Evolutionary conservation across 176 grass and related monocot genomes (phyloP), one percentile per base, ranked within the genome.

Genomic region (Oryza rufipogon): DNA sequence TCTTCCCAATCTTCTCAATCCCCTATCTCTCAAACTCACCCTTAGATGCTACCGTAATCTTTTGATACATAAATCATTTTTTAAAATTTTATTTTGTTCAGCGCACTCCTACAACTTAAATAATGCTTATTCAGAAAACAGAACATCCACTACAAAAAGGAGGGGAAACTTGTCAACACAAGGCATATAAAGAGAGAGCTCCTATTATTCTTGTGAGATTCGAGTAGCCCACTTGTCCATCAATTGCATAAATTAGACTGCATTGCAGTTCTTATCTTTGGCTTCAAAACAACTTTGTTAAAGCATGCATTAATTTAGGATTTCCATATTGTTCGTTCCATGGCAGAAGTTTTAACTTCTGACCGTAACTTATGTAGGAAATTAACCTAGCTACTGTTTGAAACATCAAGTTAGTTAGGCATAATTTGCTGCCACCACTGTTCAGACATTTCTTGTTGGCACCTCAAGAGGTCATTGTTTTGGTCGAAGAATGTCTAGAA

Each of bases 211-310:
- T 68, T 73, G 66, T 67, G 45, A 80, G 10, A 58, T 68, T 81
- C 73, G 22, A 80, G 69, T 45, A 44, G 13, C 34, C 19, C 34
- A 45, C 33, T 14, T 56, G 19, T 22, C 47, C 49, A 16, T 75
- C 46, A 39, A 87, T 13, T 17, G 69, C 32, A 20, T 16, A 51
- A 51, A 69, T 5, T 38, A 2, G 6, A 69, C 9, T 46, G 68
- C 6, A 84, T 23, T 68, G 66, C 30, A 28, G 46, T 74, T 87
- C 46, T 75, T 75, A 75, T 68, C 15, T 75, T 87, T 33, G 46
- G 51, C 16, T 42, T 25, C 64, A 39, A 80, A 9, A 11, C 28
- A 3, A 2, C 6, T 56, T 74, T 73, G 0, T 11, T 67, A 15
- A 8, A 42, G 16, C 22, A 68, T 58, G 69, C 26, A 66, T 41